phyloP scores from a whole-genome alignment of 192 early-diverging fungal species.

The Coemansia sp. region DNA sequence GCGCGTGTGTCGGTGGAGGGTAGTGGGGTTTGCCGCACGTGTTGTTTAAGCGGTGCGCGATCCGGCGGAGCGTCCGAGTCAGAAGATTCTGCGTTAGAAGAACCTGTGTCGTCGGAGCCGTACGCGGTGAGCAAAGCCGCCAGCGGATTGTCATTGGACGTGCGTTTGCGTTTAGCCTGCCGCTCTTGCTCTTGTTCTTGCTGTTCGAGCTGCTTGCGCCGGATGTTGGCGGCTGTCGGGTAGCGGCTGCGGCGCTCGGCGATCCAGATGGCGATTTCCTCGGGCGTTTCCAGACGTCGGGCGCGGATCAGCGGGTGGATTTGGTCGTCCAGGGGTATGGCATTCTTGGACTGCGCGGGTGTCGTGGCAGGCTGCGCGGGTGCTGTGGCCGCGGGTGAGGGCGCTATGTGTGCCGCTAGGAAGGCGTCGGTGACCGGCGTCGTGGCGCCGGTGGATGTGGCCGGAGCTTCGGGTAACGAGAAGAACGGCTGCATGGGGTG shows the following conservation, averaged over 20 bases:
- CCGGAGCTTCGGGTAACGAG: not conserved
- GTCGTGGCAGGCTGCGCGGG: too few species aligned
- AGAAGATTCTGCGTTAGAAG: not conserved
- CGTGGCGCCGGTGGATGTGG: not conserved
- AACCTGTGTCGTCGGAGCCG: not conserved
- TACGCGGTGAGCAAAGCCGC: constrained; percentile 18
- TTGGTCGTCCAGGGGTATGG: constrained; percentile 9
- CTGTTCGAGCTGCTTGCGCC: constrained; percentile 49
- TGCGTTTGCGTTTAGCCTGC: constrained; percentile 19
- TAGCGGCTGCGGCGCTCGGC: constrained; percentile 74
- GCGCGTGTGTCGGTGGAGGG: constrained; percentile 23
- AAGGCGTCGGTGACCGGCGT: constrained; percentile 4
- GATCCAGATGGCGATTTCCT: constrained; percentile 82
- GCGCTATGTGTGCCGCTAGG: constrained; percentile 1
- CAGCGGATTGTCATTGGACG: constrained; percentile 13
- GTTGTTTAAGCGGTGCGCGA: constrained; percentile 11
- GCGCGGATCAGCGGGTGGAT: constrained; percentile 47
- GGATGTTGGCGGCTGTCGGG: constrained; percentile 70
- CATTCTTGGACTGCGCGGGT: not conserved
- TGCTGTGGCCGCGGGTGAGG: not conserved
- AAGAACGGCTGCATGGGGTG: not conserved
- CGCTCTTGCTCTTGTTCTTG: not conserved
- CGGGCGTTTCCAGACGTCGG: constrained; percentile 56
- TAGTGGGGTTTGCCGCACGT: constrained; percentile 11
- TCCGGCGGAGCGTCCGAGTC: constrained; percentile 14